These are phyloP conservation scores for Xylariales sp. DNA, from an alignment of 2,329 filamentous ascomycete genomes.

Conservation along the genomic window DNA sequence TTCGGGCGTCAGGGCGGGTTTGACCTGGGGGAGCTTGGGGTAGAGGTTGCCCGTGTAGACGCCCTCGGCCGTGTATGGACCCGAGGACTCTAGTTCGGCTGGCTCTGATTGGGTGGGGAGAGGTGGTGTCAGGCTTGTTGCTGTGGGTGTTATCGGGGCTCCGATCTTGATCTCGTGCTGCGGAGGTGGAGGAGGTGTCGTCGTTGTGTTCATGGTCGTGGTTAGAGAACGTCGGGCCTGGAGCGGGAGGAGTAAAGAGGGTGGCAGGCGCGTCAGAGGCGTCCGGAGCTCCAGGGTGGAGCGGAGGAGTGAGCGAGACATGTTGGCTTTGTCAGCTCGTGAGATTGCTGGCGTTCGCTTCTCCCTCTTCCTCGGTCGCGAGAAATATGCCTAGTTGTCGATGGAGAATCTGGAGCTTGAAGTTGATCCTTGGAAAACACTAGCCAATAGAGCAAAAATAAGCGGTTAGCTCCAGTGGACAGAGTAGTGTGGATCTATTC, in stretches of 20 bases:
- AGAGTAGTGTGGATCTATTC: too few relatives aligned
- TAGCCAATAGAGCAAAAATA: neutral
- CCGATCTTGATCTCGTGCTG: constrained; percentile 10
- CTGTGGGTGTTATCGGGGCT: constrained; percentile 6
- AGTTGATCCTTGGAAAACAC: neutral
- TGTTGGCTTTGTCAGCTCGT: constrained; percentile 19
- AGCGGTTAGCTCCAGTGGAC: neutral
- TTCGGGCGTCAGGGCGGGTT: constrained; percentile 31
- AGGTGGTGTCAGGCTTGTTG: constrained; percentile 12
- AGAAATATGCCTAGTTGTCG: neutral
- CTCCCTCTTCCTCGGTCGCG: too few relatives aligned
- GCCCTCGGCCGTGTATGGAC: constrained; percentile 10
- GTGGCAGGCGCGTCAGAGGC: constrained; percentile 39
- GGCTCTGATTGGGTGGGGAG: too few relatives aligned
- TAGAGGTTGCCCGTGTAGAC: constrained; percentile 9
- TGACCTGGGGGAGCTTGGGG: constrained; percentile 17
- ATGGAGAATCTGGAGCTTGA: constrained; percentile 5
- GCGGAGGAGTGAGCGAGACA: constrained; percentile 59
- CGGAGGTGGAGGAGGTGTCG: constrained; percentile 7
- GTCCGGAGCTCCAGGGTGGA: constrained; percentile 58
- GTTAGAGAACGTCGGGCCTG: constrained; percentile 35
- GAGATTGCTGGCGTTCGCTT: neutral
- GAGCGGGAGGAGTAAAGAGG: constrained; percentile 47
- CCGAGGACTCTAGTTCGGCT: constrained; percentile 12
- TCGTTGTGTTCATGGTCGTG: constrained; percentile 27